Percentiles rank a stretch among this genome's conserved stretches.
phyloP scores from a whole-genome alignment of 352 stramenopile species.

The Peronospora belbahrii region DNA sequence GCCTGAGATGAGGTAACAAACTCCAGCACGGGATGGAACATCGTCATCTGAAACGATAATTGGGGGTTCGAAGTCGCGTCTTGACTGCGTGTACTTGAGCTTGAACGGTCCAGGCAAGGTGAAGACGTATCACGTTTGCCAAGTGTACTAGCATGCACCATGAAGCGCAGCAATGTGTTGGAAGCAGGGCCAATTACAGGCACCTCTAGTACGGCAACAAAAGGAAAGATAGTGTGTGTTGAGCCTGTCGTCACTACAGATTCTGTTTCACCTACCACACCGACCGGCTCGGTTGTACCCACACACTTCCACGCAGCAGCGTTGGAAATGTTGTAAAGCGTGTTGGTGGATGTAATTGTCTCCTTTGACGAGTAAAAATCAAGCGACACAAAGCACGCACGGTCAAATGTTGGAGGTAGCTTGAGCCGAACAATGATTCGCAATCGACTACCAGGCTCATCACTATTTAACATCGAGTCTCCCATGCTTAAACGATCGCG shows the following conservation, averaged over 20 bases:
- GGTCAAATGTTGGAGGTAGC: constrained; percentile 64
- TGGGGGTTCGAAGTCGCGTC: constrained; percentile 34
- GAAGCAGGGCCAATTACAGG: constrained; percentile 72
- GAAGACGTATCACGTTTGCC: constrained; percentile 50
- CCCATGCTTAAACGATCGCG: constrained; percentile 67
- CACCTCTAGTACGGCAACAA: constrained; percentile 81
- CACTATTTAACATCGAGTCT: constrained; percentile 68
- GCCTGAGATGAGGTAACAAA: constrained; percentile 83
- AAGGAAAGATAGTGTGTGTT: constrained; percentile 66
- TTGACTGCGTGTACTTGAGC: constrained; percentile 30
- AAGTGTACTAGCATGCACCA: constrained; percentile 76
- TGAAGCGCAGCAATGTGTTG: constrained; percentile 79
- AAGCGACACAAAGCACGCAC: constrained; percentile 76
- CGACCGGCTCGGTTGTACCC: constrained; percentile 72
- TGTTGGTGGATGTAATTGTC: constrained; percentile 39
- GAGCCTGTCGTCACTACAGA: constrained; percentile 47
- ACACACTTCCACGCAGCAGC: constrained; percentile 74
- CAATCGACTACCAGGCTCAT: constrained; percentile 76
- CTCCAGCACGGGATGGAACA: constrained; percentile 80
- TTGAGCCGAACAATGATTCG: constrained; percentile 80
- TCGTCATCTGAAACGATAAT: constrained; percentile 80
- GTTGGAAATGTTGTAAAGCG: constrained; percentile 45
- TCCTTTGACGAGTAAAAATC: constrained; percentile 79
- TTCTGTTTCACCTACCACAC: constrained; percentile 55
- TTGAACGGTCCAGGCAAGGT: constrained; percentile 37